These are phyloP conservation scores for Hypholoma fasciculare DNA, from an alignment of 768 basidiomycete species.

Conservation along the genomic window DNA sequence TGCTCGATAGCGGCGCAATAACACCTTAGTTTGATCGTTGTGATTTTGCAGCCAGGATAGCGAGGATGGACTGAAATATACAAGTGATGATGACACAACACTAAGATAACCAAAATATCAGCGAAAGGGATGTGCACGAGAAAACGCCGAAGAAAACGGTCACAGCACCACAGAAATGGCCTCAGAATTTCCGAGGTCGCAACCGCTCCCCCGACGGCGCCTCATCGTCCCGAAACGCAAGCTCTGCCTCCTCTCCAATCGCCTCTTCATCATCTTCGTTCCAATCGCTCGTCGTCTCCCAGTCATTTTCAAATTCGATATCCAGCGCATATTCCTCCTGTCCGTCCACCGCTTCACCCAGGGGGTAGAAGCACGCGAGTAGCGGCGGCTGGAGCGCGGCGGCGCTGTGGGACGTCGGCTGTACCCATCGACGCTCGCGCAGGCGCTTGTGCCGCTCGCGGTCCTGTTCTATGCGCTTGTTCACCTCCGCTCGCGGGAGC, in stretches of 20 bases:
- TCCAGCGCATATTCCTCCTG: conserved; percentile 62
- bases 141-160: too few relatives aligned
- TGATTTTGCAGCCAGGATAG: too few relatives aligned
- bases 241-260: conserved; percentile 63
- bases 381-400: conserved; percentile 40
- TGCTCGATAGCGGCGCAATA: too few relatives aligned
- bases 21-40: too few relatives aligned
- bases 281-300: conserved; percentile 90
- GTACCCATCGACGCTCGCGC: conserved; percentile 91
- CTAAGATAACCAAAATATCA: too few relatives aligned
- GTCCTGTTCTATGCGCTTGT: conserved; percentile 90
- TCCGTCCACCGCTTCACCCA: conserved; percentile 50
- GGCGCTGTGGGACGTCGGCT: conserved; percentile 61
- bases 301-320: conserved; percentile 87
- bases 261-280: conserved; percentile 87
- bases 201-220: not conserved
- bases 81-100: too few relatives aligned
- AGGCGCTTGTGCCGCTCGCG: conserved; percentile 90
- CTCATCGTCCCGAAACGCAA: conserved; percentile 63
- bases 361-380: conserved; percentile 61
- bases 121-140: too few relatives aligned
- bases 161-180: too few relatives aligned
- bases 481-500: conserved; percentile 67
- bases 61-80: too few relatives aligned
- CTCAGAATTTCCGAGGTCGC: not conserved